Conservation (phyloP, 1,139 yeast species). For the Candida labiduridarum region DNA sequence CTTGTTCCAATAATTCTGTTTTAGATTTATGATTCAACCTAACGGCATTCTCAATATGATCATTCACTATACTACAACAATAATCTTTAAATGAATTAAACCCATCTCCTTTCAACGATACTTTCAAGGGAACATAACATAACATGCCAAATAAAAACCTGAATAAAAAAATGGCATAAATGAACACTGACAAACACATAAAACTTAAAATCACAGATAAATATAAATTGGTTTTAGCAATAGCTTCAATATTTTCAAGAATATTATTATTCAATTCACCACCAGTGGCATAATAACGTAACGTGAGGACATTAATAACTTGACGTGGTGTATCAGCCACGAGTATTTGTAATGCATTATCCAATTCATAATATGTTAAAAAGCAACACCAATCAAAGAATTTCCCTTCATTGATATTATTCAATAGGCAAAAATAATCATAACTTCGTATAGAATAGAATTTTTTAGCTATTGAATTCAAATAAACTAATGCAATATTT, state of each 20-base stretch:
- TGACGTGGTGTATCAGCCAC: slow-evolving; percentile 91
- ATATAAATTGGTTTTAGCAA: slow-evolving; percentile 61
- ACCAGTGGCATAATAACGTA: slow-evolving; percentile 56
- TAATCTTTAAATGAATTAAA: slow-evolving; percentile 52
- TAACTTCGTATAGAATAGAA: slow-evolving; percentile 59
- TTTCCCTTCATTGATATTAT: slow-evolving; percentile 66
- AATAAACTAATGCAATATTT: slow-evolving; percentile 71
- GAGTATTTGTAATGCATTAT: slow-evolving; percentile 62
- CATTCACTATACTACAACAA: slow-evolving; percentile 59
- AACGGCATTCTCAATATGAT: slow-evolving; percentile 54
- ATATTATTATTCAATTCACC: slow-evolving; percentile 48
- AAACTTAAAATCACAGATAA: slow-evolving; percentile 74
- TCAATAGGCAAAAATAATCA: slow-evolving; percentile 71
- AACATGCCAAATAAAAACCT: slow-evolving; percentile 60
- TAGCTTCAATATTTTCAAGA: slow-evolving; percentile 52
- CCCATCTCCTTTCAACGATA: slow-evolving; percentile 41
- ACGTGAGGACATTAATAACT: slow-evolving; percentile 75
- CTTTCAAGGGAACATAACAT: slow-evolving; percentile 56
- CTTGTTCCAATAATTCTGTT: slow-evolving; percentile 33
- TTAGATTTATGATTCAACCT: slow-evolving; percentile 48
- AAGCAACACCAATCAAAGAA: slow-evolving; percentile 71
- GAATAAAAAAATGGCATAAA: slow-evolving; percentile 72
- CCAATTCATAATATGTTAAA: slow-evolving; percentile 66
- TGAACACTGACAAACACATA: slow-evolving; percentile 74
- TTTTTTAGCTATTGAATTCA: slow-evolving; percentile 64